phyloP scores from a whole-genome alignment of 805 yeast genomes.

The Myxozyma neotropica region DNA sequence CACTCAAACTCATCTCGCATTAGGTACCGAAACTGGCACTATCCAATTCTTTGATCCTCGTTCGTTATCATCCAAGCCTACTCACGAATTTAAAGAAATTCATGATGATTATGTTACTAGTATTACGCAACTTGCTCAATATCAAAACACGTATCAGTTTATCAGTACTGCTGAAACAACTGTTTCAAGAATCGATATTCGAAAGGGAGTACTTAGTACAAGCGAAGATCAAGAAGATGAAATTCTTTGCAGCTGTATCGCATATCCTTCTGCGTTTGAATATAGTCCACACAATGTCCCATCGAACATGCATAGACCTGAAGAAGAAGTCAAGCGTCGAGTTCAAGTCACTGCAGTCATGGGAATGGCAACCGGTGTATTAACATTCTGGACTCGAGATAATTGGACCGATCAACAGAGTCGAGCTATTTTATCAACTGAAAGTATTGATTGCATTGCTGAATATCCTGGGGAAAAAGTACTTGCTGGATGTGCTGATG shows the following conservation, averaged over 20 bases:
- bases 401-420: slow-evolving; percentile 67
- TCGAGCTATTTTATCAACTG: slow-evolving; percentile 68
- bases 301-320: not conserved
- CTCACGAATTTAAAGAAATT: slow-evolving; percentile 54
- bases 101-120: slow-evolving; percentile 74
- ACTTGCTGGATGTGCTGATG: slow-evolving; percentile 68
- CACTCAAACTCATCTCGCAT: slow-evolving; percentile 41
- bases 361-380: slow-evolving; percentile 89
- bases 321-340: not conserved
- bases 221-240: slow-evolving; percentile 96
- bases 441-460: slow-evolving; percentile 69
- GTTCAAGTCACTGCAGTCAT: slow-evolving; percentile 55
- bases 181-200: slow-evolving; percentile 71
- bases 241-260: slow-evolving; percentile 69
- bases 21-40: slow-evolving; percentile 70
- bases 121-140: slow-evolving; percentile 63
- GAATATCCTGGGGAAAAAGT: slow-evolving; percentile 46
- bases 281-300: slow-evolving; percentile 16
- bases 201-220: slow-evolving; percentile 65
- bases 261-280: slow-evolving; percentile 37
- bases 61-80: slow-evolving; percentile 48
- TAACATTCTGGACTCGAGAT: slow-evolving; percentile 83
- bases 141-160: slow-evolving; percentile 74
- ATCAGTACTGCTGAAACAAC: slow-evolving; percentile 83
- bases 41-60: slow-evolving; percentile 65